Evolutionary conservation across 345 rosid genomes (phyloP).

Genomic region (Geranium rotundifolium): DNA sequence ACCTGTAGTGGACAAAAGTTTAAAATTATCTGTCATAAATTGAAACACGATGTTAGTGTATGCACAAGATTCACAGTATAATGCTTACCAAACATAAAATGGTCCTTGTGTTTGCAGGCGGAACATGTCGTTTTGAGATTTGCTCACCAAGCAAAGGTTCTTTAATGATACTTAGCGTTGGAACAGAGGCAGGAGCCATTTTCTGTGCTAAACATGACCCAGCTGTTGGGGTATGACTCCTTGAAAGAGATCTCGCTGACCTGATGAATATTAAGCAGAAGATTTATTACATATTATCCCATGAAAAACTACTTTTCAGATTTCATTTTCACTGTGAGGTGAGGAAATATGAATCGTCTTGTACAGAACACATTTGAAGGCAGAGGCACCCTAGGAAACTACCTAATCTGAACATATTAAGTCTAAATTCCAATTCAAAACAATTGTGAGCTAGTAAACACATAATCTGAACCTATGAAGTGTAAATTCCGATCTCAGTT

Average conservation of each 20-base stretch:
- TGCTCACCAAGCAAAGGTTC: conserved; percentile 57
- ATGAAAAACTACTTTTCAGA: too few relatives aligned
- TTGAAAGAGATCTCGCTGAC: conserved; percentile 75
- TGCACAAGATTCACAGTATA: background rate
- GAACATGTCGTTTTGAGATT: conserved; percentile 22
- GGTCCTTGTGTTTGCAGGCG: conserved; percentile 38
- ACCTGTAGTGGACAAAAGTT: conserved; percentile 29
- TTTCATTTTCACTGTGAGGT: background rate
- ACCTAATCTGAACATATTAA: too few relatives aligned
- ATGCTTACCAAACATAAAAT: conserved; percentile 55
- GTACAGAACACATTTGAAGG: background rate
- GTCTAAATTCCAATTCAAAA: too few relatives aligned
- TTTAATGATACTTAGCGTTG: conserved; percentile 23
- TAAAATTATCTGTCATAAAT: conserved; percentile 2
- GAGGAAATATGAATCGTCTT: background rate
- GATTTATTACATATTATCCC: too few relatives aligned
- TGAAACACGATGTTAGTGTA: background rate
- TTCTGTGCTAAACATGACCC: conserved; percentile 48
- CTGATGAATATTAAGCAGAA: conserved; percentile 18
- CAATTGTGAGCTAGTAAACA: too few relatives aligned
- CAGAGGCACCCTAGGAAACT: background rate
- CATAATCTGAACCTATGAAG: too few relatives aligned
- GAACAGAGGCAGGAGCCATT: conserved; percentile 32
- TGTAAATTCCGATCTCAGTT: too few relatives aligned
- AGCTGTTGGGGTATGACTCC: conserved; percentile 57